Evolutionary conservation across 2,329 filamentous ascomycete species (phyloP).

Genomic region (Diaporthe australafricana): DNA sequence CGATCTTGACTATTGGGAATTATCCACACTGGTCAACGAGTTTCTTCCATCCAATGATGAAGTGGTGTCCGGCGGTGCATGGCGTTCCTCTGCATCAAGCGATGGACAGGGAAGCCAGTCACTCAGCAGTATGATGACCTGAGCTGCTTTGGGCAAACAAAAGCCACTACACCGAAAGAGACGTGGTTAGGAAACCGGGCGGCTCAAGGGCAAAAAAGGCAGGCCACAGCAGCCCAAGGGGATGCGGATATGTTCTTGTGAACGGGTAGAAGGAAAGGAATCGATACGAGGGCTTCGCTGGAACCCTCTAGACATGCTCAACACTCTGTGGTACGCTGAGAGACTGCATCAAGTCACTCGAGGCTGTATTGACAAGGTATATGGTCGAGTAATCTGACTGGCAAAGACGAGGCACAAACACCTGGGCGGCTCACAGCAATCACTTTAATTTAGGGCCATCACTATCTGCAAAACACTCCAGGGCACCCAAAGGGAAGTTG

Average conservation of each 20-base stretch:
- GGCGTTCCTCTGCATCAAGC: background rate
- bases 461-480: background rate
- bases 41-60: no score
- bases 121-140: background rate
- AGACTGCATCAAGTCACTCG: background rate
- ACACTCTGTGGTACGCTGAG: no score
- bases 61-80: background rate
- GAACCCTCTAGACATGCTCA: background rate
- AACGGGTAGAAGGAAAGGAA: background rate
- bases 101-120: background rate
- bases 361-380: background rate
- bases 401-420: background rate
- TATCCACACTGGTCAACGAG: no score
- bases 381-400: background rate
- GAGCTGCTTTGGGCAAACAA: no score
- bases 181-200: background rate
- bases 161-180: background rate
- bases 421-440: background rate
- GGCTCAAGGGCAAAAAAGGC: background rate
- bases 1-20: background rate
- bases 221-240: background rate
- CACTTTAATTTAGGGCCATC: background rate
- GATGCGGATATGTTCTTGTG: background rate
- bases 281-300: background rate
- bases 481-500: no score